phyloP scores from a whole-genome alignment of 176 grass and related monocot species.

The Aegilops sharonensis region DNA sequence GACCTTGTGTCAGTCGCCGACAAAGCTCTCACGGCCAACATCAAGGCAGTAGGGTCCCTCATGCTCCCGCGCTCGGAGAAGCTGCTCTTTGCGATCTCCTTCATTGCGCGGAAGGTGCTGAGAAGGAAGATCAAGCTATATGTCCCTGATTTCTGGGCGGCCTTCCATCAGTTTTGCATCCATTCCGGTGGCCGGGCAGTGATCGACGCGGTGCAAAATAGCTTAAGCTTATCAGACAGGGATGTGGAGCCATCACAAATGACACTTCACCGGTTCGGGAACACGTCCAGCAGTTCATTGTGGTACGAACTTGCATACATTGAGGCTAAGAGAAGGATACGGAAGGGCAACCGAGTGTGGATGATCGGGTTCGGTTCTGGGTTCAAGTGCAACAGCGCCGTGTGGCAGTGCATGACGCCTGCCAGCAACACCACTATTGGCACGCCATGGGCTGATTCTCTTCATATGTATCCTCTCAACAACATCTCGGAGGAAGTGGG shows the following conservation, averaged over 20 bases:
- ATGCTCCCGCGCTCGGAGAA: constrained; percentile 25
- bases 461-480: constrained; percentile 13
- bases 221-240: background rate
- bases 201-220: constrained; percentile 42
- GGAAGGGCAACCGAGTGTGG: background rate
- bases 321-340: constrained; percentile 7
- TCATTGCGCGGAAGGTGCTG: background rate
- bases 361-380: constrained; percentile 52
- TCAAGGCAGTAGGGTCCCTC: background rate
- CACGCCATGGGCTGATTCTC: constrained; percentile 29
- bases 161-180: constrained; percentile 88
- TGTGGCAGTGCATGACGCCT: constrained; percentile 35
- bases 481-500: background rate
- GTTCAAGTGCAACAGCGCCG: constrained; percentile 77
- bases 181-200: constrained; percentile 65
- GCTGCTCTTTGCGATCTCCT: background rate
- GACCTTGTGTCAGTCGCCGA: no score
- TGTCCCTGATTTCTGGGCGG: constrained; percentile 48
- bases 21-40: constrained; percentile 12
- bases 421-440: background rate
- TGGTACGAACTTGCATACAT: constrained; percentile 47
- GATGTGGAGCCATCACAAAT: constrained; percentile 25
- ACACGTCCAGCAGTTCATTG: constrained; percentile 42
- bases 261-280: constrained; percentile 37
- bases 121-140: background rate